Base-by-base conservation (phyloP, 2,329 filamentous ascomycete genomes). In the Botrytis squamosa region DNA sequence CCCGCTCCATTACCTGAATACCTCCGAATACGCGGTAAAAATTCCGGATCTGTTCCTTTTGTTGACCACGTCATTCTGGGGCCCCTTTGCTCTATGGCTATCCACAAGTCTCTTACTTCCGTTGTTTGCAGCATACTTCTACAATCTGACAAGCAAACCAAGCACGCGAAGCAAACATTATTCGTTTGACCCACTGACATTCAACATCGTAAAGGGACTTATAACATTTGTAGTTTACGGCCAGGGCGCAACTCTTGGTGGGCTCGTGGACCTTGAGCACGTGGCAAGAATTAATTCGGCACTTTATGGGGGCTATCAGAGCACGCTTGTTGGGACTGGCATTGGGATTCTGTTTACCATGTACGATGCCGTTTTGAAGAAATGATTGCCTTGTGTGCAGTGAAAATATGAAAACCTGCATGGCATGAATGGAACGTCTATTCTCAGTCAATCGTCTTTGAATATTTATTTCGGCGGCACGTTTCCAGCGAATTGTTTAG, bases 161-260 rank as follows among this genome's bases (percentile, higher is more conserved):
- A 77, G 71, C 62, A 65, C 74, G 1, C 77, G 78, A 66, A 76
- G 40, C 18, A 79, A 85, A 77, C 87, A 89, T 76, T 90, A 91
- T 76, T 84, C 86, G 9, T 90, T 95, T 76, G 96, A 99, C 81
- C 95, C 95, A 6, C 85, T 98, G 80, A 92, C 91, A 36, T 99
- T 97, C 84, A 97, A 95, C 84, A 90, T 98, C 73, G 89, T 89
- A 78, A 97, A 97, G 85, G 95, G 92, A 0, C 82, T 98, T 72
- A 83, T 95, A 74, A 90, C 93, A 12, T 97, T 92, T 82, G 87
- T 95, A 49, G 90, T 97, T 29, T 97, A 95, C 81, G 89, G 87
- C 16, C 89, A 91, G 81, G 89, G 88, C 49, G 86, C 88, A 69
- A 88, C 87, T 66, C 88, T 91, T 73, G 85, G 88, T 66, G 91